These are phyloP conservation scores for Paramecium tetraurelia DNA, from an alignment of 73 alveolate species.

Conservation along the genomic window DNA sequence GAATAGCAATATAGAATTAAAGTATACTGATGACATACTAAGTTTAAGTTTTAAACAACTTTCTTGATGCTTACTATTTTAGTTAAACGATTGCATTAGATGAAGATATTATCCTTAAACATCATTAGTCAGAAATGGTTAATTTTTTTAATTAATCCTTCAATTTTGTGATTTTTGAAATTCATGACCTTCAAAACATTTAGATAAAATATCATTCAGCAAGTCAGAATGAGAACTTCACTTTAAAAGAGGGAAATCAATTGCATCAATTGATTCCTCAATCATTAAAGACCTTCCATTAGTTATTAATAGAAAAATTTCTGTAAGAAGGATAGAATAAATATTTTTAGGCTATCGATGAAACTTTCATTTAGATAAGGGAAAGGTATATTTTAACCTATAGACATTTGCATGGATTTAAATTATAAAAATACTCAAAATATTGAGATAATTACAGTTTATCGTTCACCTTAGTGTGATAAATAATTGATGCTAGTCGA, in stretches of 20 bases:
- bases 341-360: not conserved
- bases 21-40: not conserved
- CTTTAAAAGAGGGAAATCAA: not conserved
- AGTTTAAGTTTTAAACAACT: not conserved
- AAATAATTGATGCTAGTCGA: not conserved
- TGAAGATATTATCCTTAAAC: not conserved
- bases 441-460: not conserved
- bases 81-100: not conserved
- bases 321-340: not conserved
- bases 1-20: not conserved
- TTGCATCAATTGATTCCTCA: not conserved
- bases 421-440: not conserved
- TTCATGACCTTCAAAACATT: not conserved
- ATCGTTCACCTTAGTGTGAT: not conserved
- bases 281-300: not conserved
- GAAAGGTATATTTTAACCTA: not conserved
- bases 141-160: not conserved
- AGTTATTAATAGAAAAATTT: not conserved
- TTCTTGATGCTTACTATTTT: not conserved
- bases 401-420: conserved; percentile 18
- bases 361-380: not conserved
- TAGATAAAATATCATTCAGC: not conserved
- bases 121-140: conserved; percentile 10
- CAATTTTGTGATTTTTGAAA: not conserved
- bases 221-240: not conserved